A percentile compares a stretch with the other conserved stretches of the same genome.
phyloP scores from a whole-genome alignment of 805 yeast genomes.

The Zygotorulaspora danielsina region DNA sequence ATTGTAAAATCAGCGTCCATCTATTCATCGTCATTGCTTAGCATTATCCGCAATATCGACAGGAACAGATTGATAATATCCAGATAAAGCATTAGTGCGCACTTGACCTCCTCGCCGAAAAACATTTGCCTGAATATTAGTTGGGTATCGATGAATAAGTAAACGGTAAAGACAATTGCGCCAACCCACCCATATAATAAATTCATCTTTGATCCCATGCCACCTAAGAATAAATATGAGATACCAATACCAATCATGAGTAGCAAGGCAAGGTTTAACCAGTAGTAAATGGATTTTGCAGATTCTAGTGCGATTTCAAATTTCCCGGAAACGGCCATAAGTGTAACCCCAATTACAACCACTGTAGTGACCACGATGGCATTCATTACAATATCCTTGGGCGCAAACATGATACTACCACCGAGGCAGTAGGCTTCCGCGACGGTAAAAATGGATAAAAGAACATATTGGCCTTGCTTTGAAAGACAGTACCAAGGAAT shows the following conservation, averaged over 20 bases:
- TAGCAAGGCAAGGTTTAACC: constrained; percentile 54
- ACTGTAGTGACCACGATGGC: constrained; percentile 66
- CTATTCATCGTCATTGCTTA: constrained; percentile 20
- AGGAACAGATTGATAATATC: constrained; percentile 80
- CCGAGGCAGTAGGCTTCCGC: constrained; percentile 74
- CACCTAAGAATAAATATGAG: constrained; percentile 57
- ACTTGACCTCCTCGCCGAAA: constrained; percentile 82
- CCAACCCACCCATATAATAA: constrained; percentile 67
- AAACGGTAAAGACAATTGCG: constrained; percentile 66
- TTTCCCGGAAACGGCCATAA: constrained; percentile 68
- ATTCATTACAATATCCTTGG: constrained; percentile 59
- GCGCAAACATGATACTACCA: constrained; percentile 56
- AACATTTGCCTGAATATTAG: constrained; percentile 65
- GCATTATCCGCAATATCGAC: constrained; percentile 63
- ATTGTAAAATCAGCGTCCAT: background rate
- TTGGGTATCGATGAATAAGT: constrained; percentile 78
- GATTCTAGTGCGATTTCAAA: constrained; percentile 30
- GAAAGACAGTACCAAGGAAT: constrained; percentile 33
- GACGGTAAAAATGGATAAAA: constrained; percentile 63
- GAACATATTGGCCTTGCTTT: constrained; percentile 37
- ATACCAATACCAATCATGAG: constrained; percentile 68
- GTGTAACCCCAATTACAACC: constrained; percentile 70
- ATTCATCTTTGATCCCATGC: constrained; percentile 54
- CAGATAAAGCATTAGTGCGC: constrained; percentile 72
- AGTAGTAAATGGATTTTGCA: constrained; percentile 34